Evolutionary conservation across 805 yeast species (phyloP), one percentile per base, ranked within the genome.

Genomic region (Wickerhamomyces bovis): DNA sequence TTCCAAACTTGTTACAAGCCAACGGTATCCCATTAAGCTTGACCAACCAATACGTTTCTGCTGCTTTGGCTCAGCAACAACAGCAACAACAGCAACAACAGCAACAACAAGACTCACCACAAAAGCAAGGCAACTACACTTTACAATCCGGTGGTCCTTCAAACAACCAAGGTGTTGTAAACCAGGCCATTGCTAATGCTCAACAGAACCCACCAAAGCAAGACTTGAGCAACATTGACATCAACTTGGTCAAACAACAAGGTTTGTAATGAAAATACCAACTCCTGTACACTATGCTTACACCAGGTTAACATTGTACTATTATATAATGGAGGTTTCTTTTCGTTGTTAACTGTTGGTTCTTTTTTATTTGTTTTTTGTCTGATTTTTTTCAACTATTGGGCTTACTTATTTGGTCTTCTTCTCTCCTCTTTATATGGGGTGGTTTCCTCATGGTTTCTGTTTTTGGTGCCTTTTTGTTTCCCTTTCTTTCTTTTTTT

Each of bases 161-260:
- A 28, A 44, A 43, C 42, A 50, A 49, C 30, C 46, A 41, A 38
- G 48, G 26, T 36, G 54, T 51, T 28, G 62, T 57, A 12, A 56
- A 56, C 38, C 61, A 57, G 41, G 62, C 61, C 10, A 51, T 57
- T 39, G 58, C 54, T 4, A 57, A 58, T 46, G 59, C 60, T 26
- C 57, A 54, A 35, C 58, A 54, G 45, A 51, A 46, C 20, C 56
- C 53, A 35, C 50, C 54, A 30, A 53, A 56, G 38, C 42, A 44
- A 6, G 57, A 56, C 18, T 49, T 60, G 49, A 59, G 53, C 39
- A 58, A 58, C 46, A 60, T 56, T 45, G 63, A 58, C 28, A 56
- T 57, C 42, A 51, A 45, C 19, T 44, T 57, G 38, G 62, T 57
- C 10, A 60, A 59, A 41, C 59, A 58, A 39, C 61, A 58, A 47